phyloP scores from a whole-genome alignment of 352 stramenopile species.

The Hyaloperonospora brassicae region DNA sequence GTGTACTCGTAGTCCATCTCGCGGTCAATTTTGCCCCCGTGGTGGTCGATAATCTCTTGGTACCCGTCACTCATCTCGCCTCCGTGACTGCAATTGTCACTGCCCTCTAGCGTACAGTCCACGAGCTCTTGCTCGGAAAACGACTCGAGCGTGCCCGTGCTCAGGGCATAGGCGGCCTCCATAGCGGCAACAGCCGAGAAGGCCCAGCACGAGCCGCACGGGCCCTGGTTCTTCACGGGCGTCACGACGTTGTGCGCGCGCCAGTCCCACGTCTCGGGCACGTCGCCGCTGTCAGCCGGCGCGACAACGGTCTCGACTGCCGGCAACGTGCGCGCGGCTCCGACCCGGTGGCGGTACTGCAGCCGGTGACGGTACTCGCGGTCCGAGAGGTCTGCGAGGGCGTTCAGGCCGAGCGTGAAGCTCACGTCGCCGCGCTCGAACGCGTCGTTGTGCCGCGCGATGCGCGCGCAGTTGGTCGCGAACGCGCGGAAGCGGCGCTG shows the following conservation, averaged over 20 bases:
- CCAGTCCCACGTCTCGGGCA: slow-evolving; percentile 91
- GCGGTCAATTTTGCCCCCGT: slow-evolving; percentile 75
- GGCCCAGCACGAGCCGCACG: slow-evolving; percentile 94
- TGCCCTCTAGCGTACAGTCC: slow-evolving; percentile 90
- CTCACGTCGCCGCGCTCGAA: slow-evolving; percentile 37
- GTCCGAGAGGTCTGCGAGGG: slow-evolving; percentile 33
- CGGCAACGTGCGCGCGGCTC: neutral
- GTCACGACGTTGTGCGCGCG: slow-evolving; percentile 84
- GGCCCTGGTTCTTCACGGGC: slow-evolving; percentile 90
- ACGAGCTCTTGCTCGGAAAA: slow-evolving; percentile 98
- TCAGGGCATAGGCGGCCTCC: slow-evolving; percentile 92
- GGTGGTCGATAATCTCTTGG: slow-evolving; percentile 88
- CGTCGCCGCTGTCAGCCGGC: slow-evolving; percentile 12
- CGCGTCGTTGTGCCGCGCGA: slow-evolving; percentile 41
- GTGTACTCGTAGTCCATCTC: slow-evolving; percentile 94
- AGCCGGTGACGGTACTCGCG: slow-evolving; percentile 36
- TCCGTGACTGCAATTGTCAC: slow-evolving; percentile 92
- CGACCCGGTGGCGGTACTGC: slow-evolving; percentile 15
- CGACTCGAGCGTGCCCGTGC: slow-evolving; percentile 82
- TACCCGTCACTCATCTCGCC: slow-evolving; percentile 98
- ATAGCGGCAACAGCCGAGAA: slow-evolving; percentile 95
- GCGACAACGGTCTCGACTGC: slow-evolving; percentile 19
- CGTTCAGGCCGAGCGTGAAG: slow-evolving; percentile 46
- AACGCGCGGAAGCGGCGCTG: slow-evolving; percentile 39
- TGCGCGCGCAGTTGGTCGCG: slow-evolving; percentile 40